A percentile compares a stretch with the other conserved stretches of the same genome.
phyloP scores from a whole-genome alignment of 2,329 filamentous ascomycete species.

The Lachnellula subtilissima region DNA sequence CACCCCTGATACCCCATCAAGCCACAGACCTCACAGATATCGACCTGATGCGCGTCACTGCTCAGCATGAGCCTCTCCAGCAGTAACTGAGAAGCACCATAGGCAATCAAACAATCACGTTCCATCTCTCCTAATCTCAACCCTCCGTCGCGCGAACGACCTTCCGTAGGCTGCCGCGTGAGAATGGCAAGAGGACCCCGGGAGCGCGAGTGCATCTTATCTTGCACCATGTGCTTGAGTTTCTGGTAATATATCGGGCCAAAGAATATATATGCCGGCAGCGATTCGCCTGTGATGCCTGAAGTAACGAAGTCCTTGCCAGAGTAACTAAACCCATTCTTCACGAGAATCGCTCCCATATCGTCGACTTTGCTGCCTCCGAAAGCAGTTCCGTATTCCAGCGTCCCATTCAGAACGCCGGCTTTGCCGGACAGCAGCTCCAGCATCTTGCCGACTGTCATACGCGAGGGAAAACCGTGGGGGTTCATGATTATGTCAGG shows the following conservation, averaged over 20 bases:
- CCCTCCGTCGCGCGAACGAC: slow-evolving; percentile 86
- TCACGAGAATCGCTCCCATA: slow-evolving; percentile 79
- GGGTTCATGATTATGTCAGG: slow-evolving; percentile 99
- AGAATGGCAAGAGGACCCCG: slow-evolving; percentile 87
- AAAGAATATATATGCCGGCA: slow-evolving; percentile 97
- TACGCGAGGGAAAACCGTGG: slow-evolving; percentile 97
- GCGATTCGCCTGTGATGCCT: slow-evolving; percentile 87
- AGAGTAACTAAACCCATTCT: slow-evolving; percentile 90
- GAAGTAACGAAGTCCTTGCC: slow-evolving; percentile 96
- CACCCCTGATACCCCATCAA: slow-evolving; percentile 94
- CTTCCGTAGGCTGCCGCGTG: slow-evolving; percentile 93
- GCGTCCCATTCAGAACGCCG: slow-evolving; percentile 75
- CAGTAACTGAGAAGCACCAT: slow-evolving; percentile 87
- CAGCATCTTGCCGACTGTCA: slow-evolving; percentile 98
- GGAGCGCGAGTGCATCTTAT: slow-evolving; percentile 97
- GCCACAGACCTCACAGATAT: slow-evolving; percentile 90
- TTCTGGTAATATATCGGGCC: slow-evolving; percentile 99
- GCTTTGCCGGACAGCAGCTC: slow-evolving; percentile 94
- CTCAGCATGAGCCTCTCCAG: slow-evolving; percentile 92
- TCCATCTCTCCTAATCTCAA: slow-evolving; percentile 97
- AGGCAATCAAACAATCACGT: slow-evolving; percentile 94
- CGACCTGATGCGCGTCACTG: slow-evolving; percentile 83
- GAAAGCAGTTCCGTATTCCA: slow-evolving; percentile 87
- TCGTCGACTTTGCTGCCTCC: slow-evolving; percentile 80
- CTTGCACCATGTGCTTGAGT: slow-evolving; percentile 99